Conservation (phyloP, 345 rosid genomes). For the Cardiospermum halicacabum region DNA sequence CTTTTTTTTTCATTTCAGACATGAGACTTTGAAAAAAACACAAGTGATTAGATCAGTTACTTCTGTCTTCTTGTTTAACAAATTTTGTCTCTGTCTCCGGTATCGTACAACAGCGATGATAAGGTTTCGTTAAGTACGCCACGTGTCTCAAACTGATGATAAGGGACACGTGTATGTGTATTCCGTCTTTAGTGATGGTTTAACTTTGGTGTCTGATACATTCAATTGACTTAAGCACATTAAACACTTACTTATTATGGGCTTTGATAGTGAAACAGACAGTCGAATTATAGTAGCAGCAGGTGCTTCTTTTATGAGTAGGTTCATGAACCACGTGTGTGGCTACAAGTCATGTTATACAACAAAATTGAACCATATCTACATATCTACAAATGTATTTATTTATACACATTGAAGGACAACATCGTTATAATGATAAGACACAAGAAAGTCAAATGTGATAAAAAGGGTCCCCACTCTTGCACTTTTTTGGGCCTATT, state of each 20-base stretch:
- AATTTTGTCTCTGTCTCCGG: constrained; percentile 8
- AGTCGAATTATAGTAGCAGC: not conserved
- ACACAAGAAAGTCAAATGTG: constrained; percentile 8
- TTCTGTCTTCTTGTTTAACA: constrained; percentile 11
- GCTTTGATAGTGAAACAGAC: not conserved
- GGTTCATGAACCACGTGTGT: constrained; percentile 31
- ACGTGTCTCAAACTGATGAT: not conserved
- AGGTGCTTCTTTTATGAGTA: not conserved
- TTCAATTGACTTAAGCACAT: not conserved
- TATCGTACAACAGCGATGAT: not conserved
- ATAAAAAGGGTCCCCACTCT: constrained; percentile 17
- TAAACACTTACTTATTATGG: constrained; percentile 3
- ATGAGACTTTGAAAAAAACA: constrained; percentile 3
- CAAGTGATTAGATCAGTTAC: not conserved
- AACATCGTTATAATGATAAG: constrained; percentile 1
- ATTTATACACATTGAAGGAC: not conserved
- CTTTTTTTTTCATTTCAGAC: constrained; percentile 9
- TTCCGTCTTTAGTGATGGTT: not conserved
- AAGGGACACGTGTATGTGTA: not conserved
- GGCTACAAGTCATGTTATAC: not conserved
- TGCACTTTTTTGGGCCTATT: not conserved
- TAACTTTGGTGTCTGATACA: not conserved
- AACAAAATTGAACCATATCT: not conserved
- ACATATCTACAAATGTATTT: too few relatives aligned
- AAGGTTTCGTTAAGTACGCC: not conserved